A percentile compares a stretch with the other conserved stretches of the same genome.
These are phyloP conservation scores for Escallonia herrerae DNA, from an alignment of 129 eudicot genomes.

Conservation along the genomic window DNA sequence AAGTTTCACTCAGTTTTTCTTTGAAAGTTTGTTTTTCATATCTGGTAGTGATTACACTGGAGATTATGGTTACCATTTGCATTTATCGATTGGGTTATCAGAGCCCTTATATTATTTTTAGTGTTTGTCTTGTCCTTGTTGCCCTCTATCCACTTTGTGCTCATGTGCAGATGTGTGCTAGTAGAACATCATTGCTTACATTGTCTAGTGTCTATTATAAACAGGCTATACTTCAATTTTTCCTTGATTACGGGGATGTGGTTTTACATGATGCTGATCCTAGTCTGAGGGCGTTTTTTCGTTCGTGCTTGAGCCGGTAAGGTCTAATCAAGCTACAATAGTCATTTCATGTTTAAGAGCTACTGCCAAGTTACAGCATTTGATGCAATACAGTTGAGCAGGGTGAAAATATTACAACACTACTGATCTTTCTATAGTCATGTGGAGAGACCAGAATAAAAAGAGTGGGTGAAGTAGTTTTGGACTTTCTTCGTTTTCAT, in stretches of 20 bases:
- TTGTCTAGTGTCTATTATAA: slow-evolving; percentile 1
- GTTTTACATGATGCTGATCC: slow-evolving; percentile 96
- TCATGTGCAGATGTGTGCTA: neutral
- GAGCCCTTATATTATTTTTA: neutral
- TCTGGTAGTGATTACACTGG: no score
- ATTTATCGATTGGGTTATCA: neutral
- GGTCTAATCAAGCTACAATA: slow-evolving; percentile 1
- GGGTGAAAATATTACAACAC: neutral
- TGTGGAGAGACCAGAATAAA: neutral
- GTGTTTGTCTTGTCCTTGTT: neutral
- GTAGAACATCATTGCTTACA: neutral
- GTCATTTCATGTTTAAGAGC: neutral
- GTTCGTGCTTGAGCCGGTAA: slow-evolving; percentile 94
- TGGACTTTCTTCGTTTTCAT: neutral
- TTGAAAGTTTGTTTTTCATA: no score
- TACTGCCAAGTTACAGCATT: no score
- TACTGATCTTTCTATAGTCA: neutral
- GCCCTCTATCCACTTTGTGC: neutral
- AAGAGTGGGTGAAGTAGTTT: neutral
- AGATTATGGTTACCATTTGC: no score
- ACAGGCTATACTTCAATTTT: slow-evolving; percentile 88
- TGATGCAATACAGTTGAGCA: neutral
- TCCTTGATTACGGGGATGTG: slow-evolving; percentile 76
- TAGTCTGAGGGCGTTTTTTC: slow-evolving; percentile 69
- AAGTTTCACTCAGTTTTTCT: no score